Evolutionary conservation across 305 asterid genomes (phyloP), one percentile per base, ranked within the genome.

Genomic region (Plantago coronopus): DNA sequence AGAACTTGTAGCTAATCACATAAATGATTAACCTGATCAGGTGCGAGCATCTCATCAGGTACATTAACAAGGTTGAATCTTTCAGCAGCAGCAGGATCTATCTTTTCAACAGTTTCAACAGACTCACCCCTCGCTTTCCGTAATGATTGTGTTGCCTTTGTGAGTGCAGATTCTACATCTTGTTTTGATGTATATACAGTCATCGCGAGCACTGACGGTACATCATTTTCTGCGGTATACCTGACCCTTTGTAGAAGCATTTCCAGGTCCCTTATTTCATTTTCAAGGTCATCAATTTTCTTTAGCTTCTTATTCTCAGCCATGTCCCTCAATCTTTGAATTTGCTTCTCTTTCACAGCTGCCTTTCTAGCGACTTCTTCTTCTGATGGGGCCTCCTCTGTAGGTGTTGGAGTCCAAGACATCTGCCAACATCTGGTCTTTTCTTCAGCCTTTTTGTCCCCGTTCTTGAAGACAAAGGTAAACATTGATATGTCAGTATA

Each of bases 311-410:
- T 93, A 34, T 96, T 93, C 82, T 89, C 99, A 72, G 99, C 97
- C 97, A 93, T 89, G 63, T 93, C 99, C 76, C 97, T 79, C 56
- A 93, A 69, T 66, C 99, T 87, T 81, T 93, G 99, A 72, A 95
- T 89, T 78, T 93, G 99, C 84, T 84, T 93, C 85, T 93, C 99
- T 74, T 73, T 93, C 38, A 86, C 61, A 65, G 97, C 99, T 37
- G 99, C 97, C 87, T 93, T 93, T 77, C 99, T 79, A 66, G 97
- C 97, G 75, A 93, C 61, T 79, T 93, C 99, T 81, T 89, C 99
- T 84, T 87, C 99, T 11, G 97, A 93, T 42, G 97, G 99, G 57
- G 79, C 88, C 69, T 89, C 99, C 63, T 93, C 99, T 29, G 72
- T 78, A 38, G 89, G 95, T 64, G 79, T 20, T 27, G 99, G 99